Conservation (phyloP, 2,329 filamentous ascomycete species). For the Hymenoscyphus occultus region DNA sequence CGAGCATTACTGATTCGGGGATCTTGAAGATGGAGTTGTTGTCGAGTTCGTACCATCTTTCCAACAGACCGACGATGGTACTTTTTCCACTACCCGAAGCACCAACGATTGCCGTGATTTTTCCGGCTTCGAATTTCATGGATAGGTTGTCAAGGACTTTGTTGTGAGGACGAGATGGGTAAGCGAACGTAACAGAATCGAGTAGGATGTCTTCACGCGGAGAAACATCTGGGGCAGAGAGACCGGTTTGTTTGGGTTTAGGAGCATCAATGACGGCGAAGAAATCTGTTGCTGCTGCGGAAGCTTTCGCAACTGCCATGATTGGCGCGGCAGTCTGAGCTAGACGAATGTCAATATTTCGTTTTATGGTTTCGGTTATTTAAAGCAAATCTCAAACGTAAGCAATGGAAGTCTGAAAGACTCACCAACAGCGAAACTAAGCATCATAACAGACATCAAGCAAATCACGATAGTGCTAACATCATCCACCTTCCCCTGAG, state of each 20-base stretch:
- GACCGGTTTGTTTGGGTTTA: conserved; percentile 39
- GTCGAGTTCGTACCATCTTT: conserved; percentile 67
- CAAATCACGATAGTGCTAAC: conserved; percentile 48
- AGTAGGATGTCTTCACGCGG: conserved; percentile 56
- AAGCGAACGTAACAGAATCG: conserved; percentile 66
- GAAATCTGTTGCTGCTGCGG: conserved; percentile 39
- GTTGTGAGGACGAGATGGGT: conserved; percentile 63
- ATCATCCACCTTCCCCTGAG: conserved; percentile 46
- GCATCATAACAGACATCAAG: conserved; percentile 55
- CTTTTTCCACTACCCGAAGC: conserved; percentile 72
- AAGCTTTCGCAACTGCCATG: conserved; percentile 46
- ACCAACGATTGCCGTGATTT: conserved; percentile 71
- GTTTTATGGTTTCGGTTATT: neutral
- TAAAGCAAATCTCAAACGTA: neutral
- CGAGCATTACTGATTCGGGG: conserved; percentile 43
- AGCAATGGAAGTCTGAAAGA: neutral
- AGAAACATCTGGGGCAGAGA: conserved; percentile 49
- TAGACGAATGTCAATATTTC: conserved; percentile 5
- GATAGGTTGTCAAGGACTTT: conserved; percentile 60
- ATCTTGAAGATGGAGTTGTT: conserved; percentile 47
- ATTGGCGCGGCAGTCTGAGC: conserved; percentile 53
- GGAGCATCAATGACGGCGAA: conserved; percentile 39
- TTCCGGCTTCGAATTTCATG: conserved; percentile 58
- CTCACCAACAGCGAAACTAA: conserved; percentile 52
- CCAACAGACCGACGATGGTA: conserved; percentile 67